These are phyloP conservation scores for Parafenestella ontariensis DNA, from an alignment of 2,329 filamentous ascomycete genomes.

Conservation along the genomic window DNA sequence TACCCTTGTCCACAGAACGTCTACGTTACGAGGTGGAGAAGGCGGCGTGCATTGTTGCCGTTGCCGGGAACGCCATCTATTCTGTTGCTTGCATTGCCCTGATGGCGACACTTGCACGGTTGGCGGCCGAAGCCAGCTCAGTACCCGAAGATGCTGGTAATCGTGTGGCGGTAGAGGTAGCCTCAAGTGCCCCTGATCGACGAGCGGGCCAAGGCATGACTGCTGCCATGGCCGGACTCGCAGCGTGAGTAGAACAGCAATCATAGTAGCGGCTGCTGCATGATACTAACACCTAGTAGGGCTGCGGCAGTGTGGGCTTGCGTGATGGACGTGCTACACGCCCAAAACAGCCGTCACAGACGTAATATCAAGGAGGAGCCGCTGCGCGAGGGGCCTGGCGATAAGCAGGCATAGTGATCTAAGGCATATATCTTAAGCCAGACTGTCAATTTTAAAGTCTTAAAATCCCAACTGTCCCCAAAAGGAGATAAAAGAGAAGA, in stretches of 20 bases:
- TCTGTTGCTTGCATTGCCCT: conserved; percentile 10
- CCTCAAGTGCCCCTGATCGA: conserved; percentile 3
- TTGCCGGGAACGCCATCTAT: conserved; percentile 10
- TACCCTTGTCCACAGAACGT: conserved; percentile 7
- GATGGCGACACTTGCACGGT: conserved; percentile 10
- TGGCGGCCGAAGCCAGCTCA: conserved; percentile 7
- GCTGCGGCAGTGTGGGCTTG: conserved; percentile 6
- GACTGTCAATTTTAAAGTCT: no score
- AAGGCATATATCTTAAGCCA: neutral
- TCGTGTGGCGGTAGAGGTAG: neutral
- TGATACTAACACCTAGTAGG: neutral
- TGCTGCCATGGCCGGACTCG: conserved; percentile 8
- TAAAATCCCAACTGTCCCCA: no score
- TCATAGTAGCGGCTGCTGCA: neutral
- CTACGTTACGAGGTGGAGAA: conserved; percentile 13
- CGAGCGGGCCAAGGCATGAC: conserved; percentile 10
- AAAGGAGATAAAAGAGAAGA: no score
- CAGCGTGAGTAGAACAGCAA: conserved; percentile 1
- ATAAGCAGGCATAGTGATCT: conserved; percentile 2
- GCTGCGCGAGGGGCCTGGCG: neutral
- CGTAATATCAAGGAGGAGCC: conserved; percentile 3
- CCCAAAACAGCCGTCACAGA: conserved; percentile 7
- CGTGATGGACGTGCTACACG: conserved; percentile 4
- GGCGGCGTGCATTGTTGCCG: conserved; percentile 9
- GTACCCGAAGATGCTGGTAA: neutral